A percentile compares a stretch with the other conserved stretches of the same genome.
Conservation (phyloP, 2,329 filamentous ascomycete species). For the Clonostachys rhizophaga region DNA sequence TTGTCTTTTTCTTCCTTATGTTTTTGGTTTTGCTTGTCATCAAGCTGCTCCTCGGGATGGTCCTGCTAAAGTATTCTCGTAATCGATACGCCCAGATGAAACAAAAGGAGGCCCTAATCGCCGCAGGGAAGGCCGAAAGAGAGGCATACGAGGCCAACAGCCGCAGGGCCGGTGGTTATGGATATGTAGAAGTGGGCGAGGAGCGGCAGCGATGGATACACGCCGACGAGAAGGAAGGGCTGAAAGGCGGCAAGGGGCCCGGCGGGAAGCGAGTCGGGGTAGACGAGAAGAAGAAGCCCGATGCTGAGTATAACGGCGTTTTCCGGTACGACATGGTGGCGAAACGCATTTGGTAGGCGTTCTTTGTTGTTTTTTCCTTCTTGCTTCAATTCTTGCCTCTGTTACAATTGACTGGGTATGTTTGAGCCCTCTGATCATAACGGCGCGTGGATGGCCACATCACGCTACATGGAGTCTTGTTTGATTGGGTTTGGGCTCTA, state of each 20-base stretch:
- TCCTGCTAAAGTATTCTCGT: conserved; percentile 73
- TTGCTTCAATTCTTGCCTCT: neutral
- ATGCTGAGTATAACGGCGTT: conserved; percentile 52
- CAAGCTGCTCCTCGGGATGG: conserved; percentile 78
- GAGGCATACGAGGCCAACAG: conserved; percentile 65
- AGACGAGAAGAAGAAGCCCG: conserved; percentile 36
- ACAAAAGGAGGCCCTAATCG: conserved; percentile 51
- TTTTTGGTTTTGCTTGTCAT: conserved; percentile 81
- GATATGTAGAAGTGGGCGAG: conserved; percentile 82
- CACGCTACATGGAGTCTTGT: too few species aligned
- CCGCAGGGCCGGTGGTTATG: conserved; percentile 74
- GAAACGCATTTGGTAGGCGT: conserved; percentile 82
- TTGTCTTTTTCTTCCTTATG: conserved; percentile 77
- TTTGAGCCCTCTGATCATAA: too few species aligned
- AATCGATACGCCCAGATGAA: conserved; percentile 81
- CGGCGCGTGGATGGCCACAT: too few species aligned
- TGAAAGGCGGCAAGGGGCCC: conserved; percentile 47
- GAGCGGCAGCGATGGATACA: conserved; percentile 85
- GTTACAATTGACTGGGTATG: too few species aligned
- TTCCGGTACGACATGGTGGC: conserved; percentile 91
- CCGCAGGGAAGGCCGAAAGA: conserved; percentile 38
- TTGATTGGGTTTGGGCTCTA: too few species aligned
- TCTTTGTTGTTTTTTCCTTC: neutral
- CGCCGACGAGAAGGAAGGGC: conserved; percentile 71
- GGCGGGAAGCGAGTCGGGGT: conserved; percentile 48